Conservation (phyloP, 768 basidiomycete genomes). For the Lentinula sp. region DNA sequence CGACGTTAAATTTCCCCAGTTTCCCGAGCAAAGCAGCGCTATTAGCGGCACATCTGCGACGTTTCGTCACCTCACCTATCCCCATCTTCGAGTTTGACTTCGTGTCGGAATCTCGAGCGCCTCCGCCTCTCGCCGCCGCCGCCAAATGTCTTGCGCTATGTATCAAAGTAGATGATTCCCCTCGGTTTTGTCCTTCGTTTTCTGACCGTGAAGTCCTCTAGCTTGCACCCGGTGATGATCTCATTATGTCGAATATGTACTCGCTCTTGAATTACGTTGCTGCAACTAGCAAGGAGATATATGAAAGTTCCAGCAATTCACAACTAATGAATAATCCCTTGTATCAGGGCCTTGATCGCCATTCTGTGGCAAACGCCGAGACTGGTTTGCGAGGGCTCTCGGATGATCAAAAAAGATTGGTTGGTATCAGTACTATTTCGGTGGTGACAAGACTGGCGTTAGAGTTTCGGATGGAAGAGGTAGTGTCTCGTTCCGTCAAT, state of each 20-base stretch:
- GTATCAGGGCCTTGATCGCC: slow-evolving; percentile 37
- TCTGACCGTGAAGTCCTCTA: slow-evolving; percentile 19
- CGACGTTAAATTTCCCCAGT: slow-evolving; percentile 29
- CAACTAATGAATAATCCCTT: slow-evolving; percentile 36
- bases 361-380: slow-evolving; percentile 53
- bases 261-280: slow-evolving; percentile 91
- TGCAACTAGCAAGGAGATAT: slow-evolving; percentile 72
- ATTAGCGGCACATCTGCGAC: slow-evolving; percentile 75
- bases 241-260: slow-evolving; percentile 94
- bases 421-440: slow-evolving; percentile 87
- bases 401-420: slow-evolving; percentile 79
- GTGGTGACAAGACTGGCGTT: slow-evolving; percentile 84
- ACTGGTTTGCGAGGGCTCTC: slow-evolving; percentile 60
- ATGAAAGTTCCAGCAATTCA: slow-evolving; percentile 41
- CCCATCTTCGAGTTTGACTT: slow-evolving; percentile 87
- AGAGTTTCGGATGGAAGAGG: slow-evolving; percentile 84
- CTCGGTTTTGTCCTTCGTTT: neutral
- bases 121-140: slow-evolving; percentile 76
- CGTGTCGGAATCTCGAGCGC: slow-evolving; percentile 62
- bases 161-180: slow-evolving; percentile 54
- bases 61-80: slow-evolving; percentile 83
- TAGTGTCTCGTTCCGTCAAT: slow-evolving; percentile 17
- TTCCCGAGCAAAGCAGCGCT: slow-evolving; percentile 74
- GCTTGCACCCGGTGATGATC: slow-evolving; percentile 83
- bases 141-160: slow-evolving; percentile 89